Conservation (phyloP, 2,329 filamentous ascomycete species). For the Alternaria burnsii region DNA sequence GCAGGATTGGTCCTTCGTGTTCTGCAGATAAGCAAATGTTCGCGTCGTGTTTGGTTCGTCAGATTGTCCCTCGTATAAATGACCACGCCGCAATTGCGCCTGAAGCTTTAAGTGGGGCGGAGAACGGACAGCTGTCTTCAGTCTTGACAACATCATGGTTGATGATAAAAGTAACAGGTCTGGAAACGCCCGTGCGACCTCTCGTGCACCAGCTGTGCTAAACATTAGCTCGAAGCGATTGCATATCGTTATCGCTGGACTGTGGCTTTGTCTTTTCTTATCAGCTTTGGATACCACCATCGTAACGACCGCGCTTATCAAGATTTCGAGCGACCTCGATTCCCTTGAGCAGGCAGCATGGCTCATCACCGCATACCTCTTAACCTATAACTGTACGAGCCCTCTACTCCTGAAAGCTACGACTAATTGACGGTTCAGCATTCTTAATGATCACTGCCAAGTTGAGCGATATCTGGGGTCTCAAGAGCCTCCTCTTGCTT, state of each 20-base stretch:
- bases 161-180: not conserved
- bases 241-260: slow-evolving; percentile 39
- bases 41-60: no score
- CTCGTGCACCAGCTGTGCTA: slow-evolving; percentile 15
- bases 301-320: slow-evolving; percentile 42
- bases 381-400: not conserved
- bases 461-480: slow-evolving; percentile 43
- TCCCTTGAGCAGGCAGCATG: slow-evolving; percentile 40
- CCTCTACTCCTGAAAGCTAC: not conserved
- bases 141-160: not conserved
- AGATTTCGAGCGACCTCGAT: slow-evolving; percentile 41
- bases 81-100: not conserved
- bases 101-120: not conserved
- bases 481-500: slow-evolving; percentile 32
- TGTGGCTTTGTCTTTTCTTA: slow-evolving; percentile 47
- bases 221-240: slow-evolving; percentile 34
- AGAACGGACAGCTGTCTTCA: not conserved
- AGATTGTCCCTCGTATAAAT: not conserved
- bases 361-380: slow-evolving; percentile 31
- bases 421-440: slow-evolving; percentile 16
- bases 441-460: slow-evolving; percentile 48
- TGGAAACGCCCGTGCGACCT: not conserved
- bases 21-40: no score
- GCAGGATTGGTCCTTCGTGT: no score
- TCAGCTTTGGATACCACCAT: slow-evolving; percentile 46